Evolutionary conservation across 768 basidiomycete genomes (phyloP), one percentile per base, ranked within the genome.

Genomic region (Tulasnella sp.): DNA sequence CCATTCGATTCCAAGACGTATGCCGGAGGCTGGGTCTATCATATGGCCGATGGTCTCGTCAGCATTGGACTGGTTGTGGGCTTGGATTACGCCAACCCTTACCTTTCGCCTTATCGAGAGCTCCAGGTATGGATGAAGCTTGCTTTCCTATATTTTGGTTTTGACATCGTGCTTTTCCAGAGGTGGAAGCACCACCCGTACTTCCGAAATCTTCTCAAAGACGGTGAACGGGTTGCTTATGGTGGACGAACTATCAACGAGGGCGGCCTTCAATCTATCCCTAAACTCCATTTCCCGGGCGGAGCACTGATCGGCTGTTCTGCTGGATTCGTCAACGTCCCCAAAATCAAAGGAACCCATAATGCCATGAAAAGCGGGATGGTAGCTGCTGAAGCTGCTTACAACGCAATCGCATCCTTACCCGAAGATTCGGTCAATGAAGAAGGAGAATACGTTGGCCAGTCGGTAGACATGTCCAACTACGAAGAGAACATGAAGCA

Each of bases 301-400:
- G 97, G 97, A 1, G 97, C 96, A 0, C 87, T 99, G 40, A 91
- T 99, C 54, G 98, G 97, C 0, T 98, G 97, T 86, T 93, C 96
- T 0, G 98, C 97, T 1, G 97, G 97, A 18, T 96, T 99, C 85
- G 90, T 99, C 81, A 99, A 99, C 87, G 90, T 98, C 16, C 93
- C 97, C 20, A 99, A 98, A 87, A 99, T 99, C 87, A 99, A 99
- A 85, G 97, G 97, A 20, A 97, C 97, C 0, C 98, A 99, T 85
- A 99, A 97, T 81, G 96, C 97, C 3, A 99, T 99, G 98, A 97
- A 99, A 89, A 95, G 93, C 50, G 98, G 98, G 41, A 98, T 98
- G 93, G 89, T 99, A 28, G 97, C 96, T 41, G 97, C 96, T 1
- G 97, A 99, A 85, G 89, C 94, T 0, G 95, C 95, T 0, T 96